Evolutionary conservation across 1,139 yeast genomes (phyloP), one percentile per base, ranked within the genome.

Genomic region (Ogataea hybrid): DNA sequence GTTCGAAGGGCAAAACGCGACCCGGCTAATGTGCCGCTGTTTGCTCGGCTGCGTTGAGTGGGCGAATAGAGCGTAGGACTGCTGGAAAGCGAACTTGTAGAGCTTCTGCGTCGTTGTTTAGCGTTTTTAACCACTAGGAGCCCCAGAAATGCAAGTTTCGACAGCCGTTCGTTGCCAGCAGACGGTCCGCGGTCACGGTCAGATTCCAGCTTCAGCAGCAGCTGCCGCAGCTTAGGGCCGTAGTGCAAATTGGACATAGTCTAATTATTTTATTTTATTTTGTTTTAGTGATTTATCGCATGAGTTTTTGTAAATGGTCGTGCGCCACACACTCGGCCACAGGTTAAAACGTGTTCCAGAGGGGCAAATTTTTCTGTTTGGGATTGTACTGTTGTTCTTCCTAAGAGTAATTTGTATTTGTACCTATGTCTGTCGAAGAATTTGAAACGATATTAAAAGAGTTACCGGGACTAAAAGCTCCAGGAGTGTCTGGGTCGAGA

Each of bases 401-500:
- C 41, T 28, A 37, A 32, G 41, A 37, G 41, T 37, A 37, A 37
- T 37, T 37, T 32, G 41, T 37, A 37, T 37, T 37, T 37, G 41
- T 37, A 37, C 41, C 36, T 32, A 41, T 43, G 29, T 47, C 56
- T 41, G 49, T 71, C 55, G 82, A 81, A 62, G 81, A 81, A 55
- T 86, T 87, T 64, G 85, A 83, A 64, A 65, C 71, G 48, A 75
- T 83, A 47, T 71, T 90, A 57, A 81, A 79, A 55, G 94, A 90
- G 61, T 73, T 90, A 51, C 77, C 83, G 48, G 71, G 79, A 17
- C 71, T 87, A 52, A 88, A 87, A 65, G 82, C 96, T 21, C 94
- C 94, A 17, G 97, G 98, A 47, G 95, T 92, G 44, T 89, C 97
- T 27, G 97, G 97, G 32, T 81, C 96, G 46, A 89, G 96, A 68